Percentiles rank a stretch among this genome's conserved stretches.
Evolutionary conservation across 805 yeast genomes (phyloP).

Genomic region (Lipomyces chichibuensis): DNA sequence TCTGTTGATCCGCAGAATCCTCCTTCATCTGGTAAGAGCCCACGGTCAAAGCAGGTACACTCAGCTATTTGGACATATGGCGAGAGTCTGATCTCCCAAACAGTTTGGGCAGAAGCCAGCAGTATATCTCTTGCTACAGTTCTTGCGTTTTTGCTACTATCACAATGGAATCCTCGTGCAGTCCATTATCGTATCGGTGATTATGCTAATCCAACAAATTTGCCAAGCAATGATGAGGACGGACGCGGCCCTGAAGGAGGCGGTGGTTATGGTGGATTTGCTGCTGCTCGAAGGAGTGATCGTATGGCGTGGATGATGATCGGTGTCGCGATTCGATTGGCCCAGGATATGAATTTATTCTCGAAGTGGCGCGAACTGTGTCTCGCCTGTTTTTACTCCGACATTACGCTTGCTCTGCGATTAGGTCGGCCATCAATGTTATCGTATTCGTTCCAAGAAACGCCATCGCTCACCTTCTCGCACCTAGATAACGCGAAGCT

Average conservation of each 20-base stretch:
- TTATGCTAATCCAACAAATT: slow-evolving; percentile 62
- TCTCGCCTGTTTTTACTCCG: slow-evolving; percentile 82
- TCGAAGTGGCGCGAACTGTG: slow-evolving; percentile 73
- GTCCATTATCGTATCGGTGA: slow-evolving; percentile 77
- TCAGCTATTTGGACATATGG: slow-evolving; percentile 83
- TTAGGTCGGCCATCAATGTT: slow-evolving; percentile 79
- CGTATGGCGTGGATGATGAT: slow-evolving; percentile 93
- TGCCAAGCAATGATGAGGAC: slow-evolving; percentile 33
- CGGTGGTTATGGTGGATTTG: slow-evolving; percentile 68
- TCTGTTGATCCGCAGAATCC: slow-evolving; percentile 30
- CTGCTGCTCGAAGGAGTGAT: slow-evolving; percentile 83
- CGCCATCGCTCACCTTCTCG: slow-evolving; percentile 60
- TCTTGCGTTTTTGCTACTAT: slow-evolving; percentile 76
- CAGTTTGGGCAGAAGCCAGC: slow-evolving; percentile 93
- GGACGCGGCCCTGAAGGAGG: slow-evolving; percentile 42
- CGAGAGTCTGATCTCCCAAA: slow-evolving; percentile 76
- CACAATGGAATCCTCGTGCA: slow-evolving; percentile 96
- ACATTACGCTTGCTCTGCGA: slow-evolving; percentile 79
- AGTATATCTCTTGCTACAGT: slow-evolving; percentile 86
- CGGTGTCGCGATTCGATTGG: slow-evolving; percentile 82
- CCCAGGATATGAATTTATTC: slow-evolving; percentile 83
- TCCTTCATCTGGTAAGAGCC: slow-evolving; percentile 10
- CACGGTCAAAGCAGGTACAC: slow-evolving; percentile 52
- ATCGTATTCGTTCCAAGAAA: slow-evolving; percentile 62
- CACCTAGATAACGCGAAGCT: slow-evolving; percentile 72